phyloP scores from a whole-genome alignment of 495 filamentous ascomycete species.

The Penicillium crystallinum region DNA sequence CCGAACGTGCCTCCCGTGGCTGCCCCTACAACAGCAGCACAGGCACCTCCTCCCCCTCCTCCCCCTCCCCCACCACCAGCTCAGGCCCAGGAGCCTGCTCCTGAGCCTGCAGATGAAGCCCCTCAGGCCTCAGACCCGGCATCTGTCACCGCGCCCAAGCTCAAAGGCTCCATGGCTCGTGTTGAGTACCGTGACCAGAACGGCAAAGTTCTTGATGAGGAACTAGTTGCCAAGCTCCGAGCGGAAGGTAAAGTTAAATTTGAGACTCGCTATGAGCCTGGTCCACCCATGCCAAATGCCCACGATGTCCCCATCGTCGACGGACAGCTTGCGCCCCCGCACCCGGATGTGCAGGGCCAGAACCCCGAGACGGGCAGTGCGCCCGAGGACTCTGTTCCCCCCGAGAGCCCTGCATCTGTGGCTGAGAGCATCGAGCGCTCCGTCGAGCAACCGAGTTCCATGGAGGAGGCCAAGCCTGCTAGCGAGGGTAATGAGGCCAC shows the following conservation, averaged over 20 bases:
- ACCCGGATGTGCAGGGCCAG: slow-evolving; percentile 74
- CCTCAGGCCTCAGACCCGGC: slow-evolving; percentile 23
- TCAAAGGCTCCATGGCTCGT: slow-evolving; percentile 69
- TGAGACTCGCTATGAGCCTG: slow-evolving; percentile 88
- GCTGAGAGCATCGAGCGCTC: slow-evolving; percentile 58
- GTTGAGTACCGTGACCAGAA: slow-evolving; percentile 94
- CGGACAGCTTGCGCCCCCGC: slow-evolving; percentile 65
- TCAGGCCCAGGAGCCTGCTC: slow-evolving; percentile 10
- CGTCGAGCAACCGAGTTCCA: slow-evolving; percentile 48
- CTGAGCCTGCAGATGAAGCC: slow-evolving; percentile 12
- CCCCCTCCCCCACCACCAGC: slow-evolving; percentile 9
- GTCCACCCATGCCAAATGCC: slow-evolving; percentile 54
- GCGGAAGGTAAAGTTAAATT: slow-evolving; percentile 82
- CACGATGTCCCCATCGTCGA: slow-evolving; percentile 62
- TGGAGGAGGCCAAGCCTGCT: slow-evolving; percentile 62
- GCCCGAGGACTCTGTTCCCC: slow-evolving; percentile 33
- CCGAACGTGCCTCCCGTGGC: slow-evolving; percentile 10
- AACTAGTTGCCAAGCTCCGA: slow-evolving; percentile 75
- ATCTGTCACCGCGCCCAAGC: slow-evolving; percentile 48
- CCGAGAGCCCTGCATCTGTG: slow-evolving; percentile 42
- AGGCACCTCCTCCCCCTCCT: background rate
- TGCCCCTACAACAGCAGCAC: slow-evolving; percentile 23
- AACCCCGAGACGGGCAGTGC: slow-evolving; percentile 57
- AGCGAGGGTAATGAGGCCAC: slow-evolving; percentile 73
- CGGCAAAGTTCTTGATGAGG: slow-evolving; percentile 79